phyloP scores from a whole-genome alignment of 768 basidiomycete genomes.

The Chalciporus sphaerocephalus region DNA sequence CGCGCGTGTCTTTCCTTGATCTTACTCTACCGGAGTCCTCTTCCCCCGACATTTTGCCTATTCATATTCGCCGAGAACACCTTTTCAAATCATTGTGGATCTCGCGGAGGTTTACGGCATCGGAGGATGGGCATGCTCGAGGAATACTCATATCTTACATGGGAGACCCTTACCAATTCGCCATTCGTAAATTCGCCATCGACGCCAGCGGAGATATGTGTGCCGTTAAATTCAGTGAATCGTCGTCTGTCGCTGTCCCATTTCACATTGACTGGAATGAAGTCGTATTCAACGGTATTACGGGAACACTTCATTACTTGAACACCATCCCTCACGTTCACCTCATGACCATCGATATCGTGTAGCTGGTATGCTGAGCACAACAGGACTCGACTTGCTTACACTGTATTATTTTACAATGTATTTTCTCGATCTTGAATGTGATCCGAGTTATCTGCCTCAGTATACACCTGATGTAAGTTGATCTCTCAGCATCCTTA shows the following conservation, averaged over 20 bases:
- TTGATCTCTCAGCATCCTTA: conserved; percentile 40
- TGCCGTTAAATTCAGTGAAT: background rate
- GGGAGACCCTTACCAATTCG: background rate
- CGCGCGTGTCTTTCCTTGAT: background rate
- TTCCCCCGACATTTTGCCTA: background rate
- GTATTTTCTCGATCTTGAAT: too few species aligned
- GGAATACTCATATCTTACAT: background rate
- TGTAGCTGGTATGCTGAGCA: too few species aligned
- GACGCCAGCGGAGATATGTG: background rate
- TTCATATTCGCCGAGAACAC: background rate
- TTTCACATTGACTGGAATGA: background rate
- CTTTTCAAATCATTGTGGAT: background rate
- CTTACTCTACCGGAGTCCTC: background rate
- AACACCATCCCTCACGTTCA: too few species aligned
- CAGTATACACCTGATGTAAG: conserved; percentile 24
- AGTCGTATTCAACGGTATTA: background rate
- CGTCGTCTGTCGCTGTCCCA: background rate
- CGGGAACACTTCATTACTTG: background rate
- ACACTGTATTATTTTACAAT: too few species aligned
- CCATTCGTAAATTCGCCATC: background rate
- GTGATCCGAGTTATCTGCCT: too few species aligned
- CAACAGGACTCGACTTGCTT: too few species aligned
- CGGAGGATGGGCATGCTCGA: background rate
- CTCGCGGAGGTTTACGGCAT: background rate
- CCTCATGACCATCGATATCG: too few species aligned